Base-by-base conservation (phyloP, 768 basidiomycete species). In the Cyclocybe aegerita region DNA sequence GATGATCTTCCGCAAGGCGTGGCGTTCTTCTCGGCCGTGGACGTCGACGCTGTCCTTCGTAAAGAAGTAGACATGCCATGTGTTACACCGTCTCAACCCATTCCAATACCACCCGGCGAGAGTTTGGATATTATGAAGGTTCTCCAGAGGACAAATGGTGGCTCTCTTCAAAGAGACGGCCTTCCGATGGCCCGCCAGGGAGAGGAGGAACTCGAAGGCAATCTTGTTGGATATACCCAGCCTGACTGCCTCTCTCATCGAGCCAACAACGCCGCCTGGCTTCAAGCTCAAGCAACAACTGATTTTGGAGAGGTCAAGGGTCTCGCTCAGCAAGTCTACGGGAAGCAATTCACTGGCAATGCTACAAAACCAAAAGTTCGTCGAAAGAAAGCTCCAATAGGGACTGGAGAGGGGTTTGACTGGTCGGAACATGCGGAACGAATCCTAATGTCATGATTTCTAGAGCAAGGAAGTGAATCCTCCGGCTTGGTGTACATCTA, bases 31-130 rank as follows among this genome's bases (percentile, higher is more conserved):
- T 97, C 93, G 1, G 91, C 93, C 0, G 93, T 99, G 41, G 97
- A 98, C 64, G 73, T 98, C 15, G 96, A 99, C 66, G 74, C 76
- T 11, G 90, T 97, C 0, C 75, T 98, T 36, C 80, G 97, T 33
- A 99, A 99, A 67, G 96, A 98, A 69, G 93, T 94, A 17, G 90
- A 94, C 63, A 93, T 98, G 90, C 77, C 91, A 0, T 99, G 96
- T 59, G 81, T 92, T 32, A 99, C 97, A 7, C 96, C 96, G 0
- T 95, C 92, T 6, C 92, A 98, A 54, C 89, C 90, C 12, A 65
- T 64, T 14, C 79, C 88, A 0, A 93, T 98, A 49, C 80, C 90
- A 0, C 79, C 92, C 0, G 97, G 96, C n/a, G 90, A 97, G 70
- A 88, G 84, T 43, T 64, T 97, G 53, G 81, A 85, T 62, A 94